Percentiles rank a stretch among this genome's conserved stretches.
Evolutionary conservation across 2,329 filamentous ascomycete genomes (phyloP).

Genomic region (Monosporascus sp.): DNA sequence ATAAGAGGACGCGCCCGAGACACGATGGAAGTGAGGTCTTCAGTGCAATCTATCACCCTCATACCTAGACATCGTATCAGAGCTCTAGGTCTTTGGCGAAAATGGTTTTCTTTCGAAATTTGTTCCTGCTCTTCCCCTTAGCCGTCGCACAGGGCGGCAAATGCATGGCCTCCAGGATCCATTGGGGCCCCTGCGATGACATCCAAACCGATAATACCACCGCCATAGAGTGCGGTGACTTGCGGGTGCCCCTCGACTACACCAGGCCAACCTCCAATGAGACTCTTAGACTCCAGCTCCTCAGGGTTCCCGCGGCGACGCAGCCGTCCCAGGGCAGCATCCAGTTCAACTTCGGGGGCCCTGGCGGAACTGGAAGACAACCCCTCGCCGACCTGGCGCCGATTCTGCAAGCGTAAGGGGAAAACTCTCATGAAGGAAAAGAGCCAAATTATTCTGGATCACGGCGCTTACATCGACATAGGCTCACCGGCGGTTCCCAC

Average conservation of each 20-base stretch:
- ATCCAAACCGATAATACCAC: conserved; percentile 10
- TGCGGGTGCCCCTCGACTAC: conserved; percentile 37
- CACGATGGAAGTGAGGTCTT: too few relatives aligned
- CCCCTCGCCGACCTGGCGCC: conserved; percentile 6
- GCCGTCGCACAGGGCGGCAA: neutral
- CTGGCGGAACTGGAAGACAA: conserved; percentile 17
- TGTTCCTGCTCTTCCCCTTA: neutral
- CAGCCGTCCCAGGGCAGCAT: conserved; percentile 31
- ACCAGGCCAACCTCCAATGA: conserved; percentile 17
- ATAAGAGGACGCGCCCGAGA: too few relatives aligned
- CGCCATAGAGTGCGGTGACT: conserved; percentile 28
- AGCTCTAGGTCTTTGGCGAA: neutral
- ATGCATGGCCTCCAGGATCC: conserved; percentile 1
- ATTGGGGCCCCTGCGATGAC: conserved; percentile 19
- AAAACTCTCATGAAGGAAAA: neutral
- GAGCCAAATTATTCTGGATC: neutral
- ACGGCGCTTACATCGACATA: conserved; percentile 5
- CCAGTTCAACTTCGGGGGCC: conserved; percentile 34
- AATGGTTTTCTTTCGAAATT: neutral
- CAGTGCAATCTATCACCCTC: too few relatives aligned
- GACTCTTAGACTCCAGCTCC: conserved; percentile 26
- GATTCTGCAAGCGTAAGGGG: conserved; percentile 14
- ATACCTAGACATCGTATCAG: too few relatives aligned
- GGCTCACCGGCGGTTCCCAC: conserved; percentile 20
- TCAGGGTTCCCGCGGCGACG: conserved; percentile 25